Evolutionary conservation across 441 rosid genomes (phyloP), one percentile per base, ranked within the genome.

Genomic region (Francoa sonchifolia): DNA sequence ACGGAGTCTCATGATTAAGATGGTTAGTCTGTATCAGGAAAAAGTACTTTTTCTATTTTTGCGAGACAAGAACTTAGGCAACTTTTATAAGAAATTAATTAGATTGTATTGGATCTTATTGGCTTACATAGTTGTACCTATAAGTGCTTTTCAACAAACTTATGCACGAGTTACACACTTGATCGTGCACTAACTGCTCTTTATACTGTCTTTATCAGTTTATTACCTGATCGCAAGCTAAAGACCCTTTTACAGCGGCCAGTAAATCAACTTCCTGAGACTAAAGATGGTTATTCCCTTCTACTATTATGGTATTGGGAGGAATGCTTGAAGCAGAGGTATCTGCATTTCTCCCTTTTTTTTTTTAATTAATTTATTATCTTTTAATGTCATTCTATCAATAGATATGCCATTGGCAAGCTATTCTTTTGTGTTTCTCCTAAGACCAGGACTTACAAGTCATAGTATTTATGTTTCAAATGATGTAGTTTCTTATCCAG

Each of bases 241-340:
- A 90, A 80, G 76, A 73, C 82, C 38, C 85, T 90, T 55, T 48
- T 82, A 57, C 96, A 82, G 53, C 69, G 70, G 53, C 90, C 93
- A 5, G 44, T 90, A 11, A 66, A 72, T 48, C 58, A 63, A 33
- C 66, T 90, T 43, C 80, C 93, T 2, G 88, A 86, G 62, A 74
- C 60, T 25, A 90, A 80, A 65, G 96, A 90, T 69, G 99, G 95
- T 47, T 58, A 78, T 64, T 82, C 96, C 37, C 93, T 90, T 59
- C 66, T 86, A 45, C 80, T 86, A 27, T 82, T 80, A 53, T 90
- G 95, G 96, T 86, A 82, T 48, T 86, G 92, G 81, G 99, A 86
- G 59, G 96, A 90, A 11, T 76, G 95, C 66, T 67, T 86, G 61
- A 86, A 80, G 76, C 85, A 74, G 59, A 86, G 96, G 99, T 90